Evolutionary conservation across 2,329 filamentous ascomycete genomes (phyloP).

Genomic region (Dothiorella sarmentorum): DNA sequence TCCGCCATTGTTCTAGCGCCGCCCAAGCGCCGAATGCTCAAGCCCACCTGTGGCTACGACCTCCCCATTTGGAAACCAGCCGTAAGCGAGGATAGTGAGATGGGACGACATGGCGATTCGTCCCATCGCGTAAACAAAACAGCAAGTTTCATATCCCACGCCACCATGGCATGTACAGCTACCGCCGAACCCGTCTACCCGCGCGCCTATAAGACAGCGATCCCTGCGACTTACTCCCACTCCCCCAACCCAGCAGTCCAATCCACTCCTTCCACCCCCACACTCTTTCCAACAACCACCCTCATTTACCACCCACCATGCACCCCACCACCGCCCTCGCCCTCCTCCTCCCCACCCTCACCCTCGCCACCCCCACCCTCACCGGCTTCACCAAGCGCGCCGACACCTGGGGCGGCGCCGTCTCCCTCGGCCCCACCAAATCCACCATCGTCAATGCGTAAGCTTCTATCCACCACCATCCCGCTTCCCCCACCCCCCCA

Average conservation of each 20-base stretch:
- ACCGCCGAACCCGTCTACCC: neutral
- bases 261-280: neutral
- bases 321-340: neutral
- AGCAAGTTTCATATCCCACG: neutral
- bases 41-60: neutral
- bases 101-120: neutral
- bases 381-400: constrained; percentile 4
- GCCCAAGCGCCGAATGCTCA: neutral
- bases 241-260: neutral
- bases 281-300: neutral
- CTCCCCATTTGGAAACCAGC: neutral
- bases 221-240: neutral
- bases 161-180: neutral
- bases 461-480: neutral
- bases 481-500: too few species aligned
- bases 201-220: neutral
- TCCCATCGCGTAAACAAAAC: neutral
- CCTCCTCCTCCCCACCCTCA: neutral
- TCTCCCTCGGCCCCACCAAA: constrained; percentile 38
- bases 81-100: neutral
- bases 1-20: neutral
- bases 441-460: constrained; percentile 38
- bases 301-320: neutral
- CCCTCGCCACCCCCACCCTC: neutral
- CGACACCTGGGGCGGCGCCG: constrained; percentile 39